Evolutionary conservation across 345 rosid species (phyloP).

Genomic region (Acer campestre): DNA sequence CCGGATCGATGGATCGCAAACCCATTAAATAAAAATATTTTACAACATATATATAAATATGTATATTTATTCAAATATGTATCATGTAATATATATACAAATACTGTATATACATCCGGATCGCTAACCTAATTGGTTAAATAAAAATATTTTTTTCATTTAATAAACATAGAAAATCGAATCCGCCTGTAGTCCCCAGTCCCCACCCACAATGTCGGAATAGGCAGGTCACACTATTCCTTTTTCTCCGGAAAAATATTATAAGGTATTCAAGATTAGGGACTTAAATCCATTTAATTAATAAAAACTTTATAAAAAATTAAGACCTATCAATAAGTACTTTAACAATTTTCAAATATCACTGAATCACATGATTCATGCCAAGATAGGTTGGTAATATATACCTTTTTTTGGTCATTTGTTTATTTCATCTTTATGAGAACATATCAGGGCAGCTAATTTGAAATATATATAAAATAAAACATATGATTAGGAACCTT

Average conservation of each 20-base stretch:
- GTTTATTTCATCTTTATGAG: not conserved
- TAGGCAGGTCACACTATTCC: not conserved
- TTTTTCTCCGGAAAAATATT: not conserved
- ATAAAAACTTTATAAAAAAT: not conserved
- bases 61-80: no score
- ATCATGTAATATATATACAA: no score
- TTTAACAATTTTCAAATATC: not conserved
- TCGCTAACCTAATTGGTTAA: no score
- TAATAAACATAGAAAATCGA: not conserved
- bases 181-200: no score
- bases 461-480: not conserved
- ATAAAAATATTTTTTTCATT: no score
- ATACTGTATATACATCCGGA: no score
- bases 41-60: no score
- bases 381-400: not conserved
- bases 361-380: slow-evolving; percentile 17
- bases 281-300: not conserved
- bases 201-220: not conserved
- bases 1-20: no score
- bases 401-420: not conserved
- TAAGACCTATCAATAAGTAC: not conserved
- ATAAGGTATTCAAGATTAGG: not conserved
- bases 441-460: not conserved
- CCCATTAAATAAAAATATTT: no score
- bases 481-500: not conserved